Conservation (phyloP, 2,329 filamentous ascomycete species). For the Diaporthe ampelina region DNA sequence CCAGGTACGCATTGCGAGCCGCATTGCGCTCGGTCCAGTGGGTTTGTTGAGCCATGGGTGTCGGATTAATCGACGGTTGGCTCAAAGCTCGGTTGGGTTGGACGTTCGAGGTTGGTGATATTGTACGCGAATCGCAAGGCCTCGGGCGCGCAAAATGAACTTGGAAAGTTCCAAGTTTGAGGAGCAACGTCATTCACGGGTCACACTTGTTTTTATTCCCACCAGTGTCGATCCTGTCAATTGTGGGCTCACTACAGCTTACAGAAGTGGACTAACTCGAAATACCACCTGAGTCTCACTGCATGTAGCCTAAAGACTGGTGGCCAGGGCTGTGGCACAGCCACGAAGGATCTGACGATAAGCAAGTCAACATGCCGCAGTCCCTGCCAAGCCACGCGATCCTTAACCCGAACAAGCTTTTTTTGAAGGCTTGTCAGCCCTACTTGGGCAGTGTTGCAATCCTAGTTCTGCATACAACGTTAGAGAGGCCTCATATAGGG, state of each 20-base stretch:
- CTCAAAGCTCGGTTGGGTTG: background rate
- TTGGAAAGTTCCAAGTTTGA: no score
- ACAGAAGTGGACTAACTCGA: no score
- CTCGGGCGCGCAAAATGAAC: background rate
- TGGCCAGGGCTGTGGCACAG: background rate
- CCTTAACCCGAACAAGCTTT: background rate
- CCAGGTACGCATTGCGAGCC: background rate
- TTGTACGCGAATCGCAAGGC: background rate
- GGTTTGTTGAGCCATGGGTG: background rate
- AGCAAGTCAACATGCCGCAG: background rate
- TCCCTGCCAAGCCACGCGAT: background rate
- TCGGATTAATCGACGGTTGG: background rate
- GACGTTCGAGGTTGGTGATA: background rate
- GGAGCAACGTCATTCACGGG: background rate
- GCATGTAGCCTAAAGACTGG: no score
- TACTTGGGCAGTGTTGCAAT: background rate
- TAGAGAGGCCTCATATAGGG: background rate
- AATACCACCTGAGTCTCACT: no score
- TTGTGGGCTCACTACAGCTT: no score
- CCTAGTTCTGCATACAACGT: background rate
- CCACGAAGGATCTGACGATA: background rate
- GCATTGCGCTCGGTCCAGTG: constrained; percentile 12
- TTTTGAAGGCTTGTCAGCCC: background rate
- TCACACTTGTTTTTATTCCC: background rate
- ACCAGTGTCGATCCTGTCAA: background rate